Base-by-base conservation (phyloP, 2,329 filamentous ascomycete genomes). In the Arthrobotrys pseudoclavata region DNA sequence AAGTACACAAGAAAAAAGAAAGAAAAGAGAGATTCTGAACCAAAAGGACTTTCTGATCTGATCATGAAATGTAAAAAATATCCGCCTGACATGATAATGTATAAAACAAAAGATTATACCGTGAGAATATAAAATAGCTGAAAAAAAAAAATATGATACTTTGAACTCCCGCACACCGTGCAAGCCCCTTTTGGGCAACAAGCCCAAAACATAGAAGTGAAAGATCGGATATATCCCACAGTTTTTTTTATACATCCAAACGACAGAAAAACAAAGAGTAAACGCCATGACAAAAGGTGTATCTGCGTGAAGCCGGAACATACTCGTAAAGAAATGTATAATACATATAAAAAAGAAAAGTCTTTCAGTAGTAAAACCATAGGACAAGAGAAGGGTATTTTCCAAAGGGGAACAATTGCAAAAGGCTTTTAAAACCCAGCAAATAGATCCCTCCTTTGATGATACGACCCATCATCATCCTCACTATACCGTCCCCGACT, bases 391-490 rank as follows among this genome's bases (percentile, higher is more conserved):
- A 40, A 40, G 22, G 57, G 15, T n/a, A 12, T 3, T 13, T 24
- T 53, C 22, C 2, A 5, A n/a, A n/a, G 4, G 5, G 24, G 22
- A 20, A 12, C 13, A 10, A 9, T 31, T 18, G 26, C 7, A 4
- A 42, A 9, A 45, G 29, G 15, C n/a, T 37, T 40, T 82, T 81
- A 87, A 70, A 86, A 86, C 5, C 84, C 86, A 3, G 83, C 82
- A 76, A 86, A 87, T 0, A 85, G 85, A 82, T 87, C 85, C 31
- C 85, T 84, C 69, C 82, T 81, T 20, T 83, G 83, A 68, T 82
- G 84, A 29, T 83, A 84, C 18, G 70, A 76, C 20, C 53, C 40
- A 31, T 82, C 79, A 31, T 85, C 85, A 79, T 83, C 82, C 34
- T 83, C 83, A 31, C 74, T 77, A 50, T 77, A 68, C 82, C 83